Evolutionary conservation across 2,329 filamentous ascomycete genomes (phyloP).

Genomic region (Arthrobotrys conoides): DNA sequence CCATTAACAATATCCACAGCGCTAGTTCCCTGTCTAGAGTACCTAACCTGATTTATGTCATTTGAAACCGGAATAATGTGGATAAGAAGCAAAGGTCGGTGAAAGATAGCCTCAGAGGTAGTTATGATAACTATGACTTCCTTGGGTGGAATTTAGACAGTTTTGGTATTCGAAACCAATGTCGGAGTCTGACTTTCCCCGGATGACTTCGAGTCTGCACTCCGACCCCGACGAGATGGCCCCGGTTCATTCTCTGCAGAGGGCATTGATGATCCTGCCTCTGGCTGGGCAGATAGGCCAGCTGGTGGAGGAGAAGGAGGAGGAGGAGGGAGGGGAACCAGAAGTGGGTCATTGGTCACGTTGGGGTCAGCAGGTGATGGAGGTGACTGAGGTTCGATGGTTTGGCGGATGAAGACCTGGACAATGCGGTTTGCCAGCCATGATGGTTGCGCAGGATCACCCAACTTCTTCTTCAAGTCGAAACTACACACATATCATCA

Average conservation of each 20-base stretch:
- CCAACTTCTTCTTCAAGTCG: conserved; percentile 5
- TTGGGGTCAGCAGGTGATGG: conserved; percentile 1
- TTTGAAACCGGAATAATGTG: neutral
- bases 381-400: neutral
- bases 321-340: conserved; percentile 8
- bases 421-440: conserved; percentile 18
- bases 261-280: neutral
- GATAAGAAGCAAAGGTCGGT: neutral
- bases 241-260: conserved; percentile 28
- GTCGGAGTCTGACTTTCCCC: conserved; percentile 16
- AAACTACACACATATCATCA: neutral
- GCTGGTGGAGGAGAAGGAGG: neutral
- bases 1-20: conserved; percentile 1
- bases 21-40: conserved; percentile 4
- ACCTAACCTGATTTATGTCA: neutral
- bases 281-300: neutral
- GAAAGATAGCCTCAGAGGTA: too few relatives aligned
- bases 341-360: conserved; percentile 1
- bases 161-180: neutral
- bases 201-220: conserved; percentile 1
- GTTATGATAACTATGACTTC: neutral
- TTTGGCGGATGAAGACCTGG: conserved; percentile 11
- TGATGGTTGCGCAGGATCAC: neutral
- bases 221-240: neutral
- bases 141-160: neutral